Evolutionary conservation across 352 stramenopile species (phyloP).

Genomic region (Globisporangium splendens): DNA sequence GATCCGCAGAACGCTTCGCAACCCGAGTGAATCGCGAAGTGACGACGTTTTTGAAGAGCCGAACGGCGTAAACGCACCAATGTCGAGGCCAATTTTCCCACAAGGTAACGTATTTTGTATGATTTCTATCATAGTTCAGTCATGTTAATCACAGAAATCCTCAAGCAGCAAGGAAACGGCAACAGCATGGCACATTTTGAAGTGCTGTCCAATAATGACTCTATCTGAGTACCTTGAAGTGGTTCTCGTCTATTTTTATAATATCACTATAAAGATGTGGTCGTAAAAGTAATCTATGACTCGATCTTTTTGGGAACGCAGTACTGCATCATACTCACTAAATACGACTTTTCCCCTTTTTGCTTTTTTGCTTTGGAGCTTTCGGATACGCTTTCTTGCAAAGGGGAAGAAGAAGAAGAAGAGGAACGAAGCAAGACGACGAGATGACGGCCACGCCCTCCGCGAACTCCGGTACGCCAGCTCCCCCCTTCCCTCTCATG

Average conservation of each 20-base stretch:
- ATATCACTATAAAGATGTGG: not conserved
- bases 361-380: constrained; percentile 8
- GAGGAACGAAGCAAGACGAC: constrained; percentile 1
- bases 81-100: not conserved
- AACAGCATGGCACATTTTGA: too few relatives aligned
- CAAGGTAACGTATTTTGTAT: too few relatives aligned
- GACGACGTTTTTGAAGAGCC: constrained; percentile 11
- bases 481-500: not conserved
- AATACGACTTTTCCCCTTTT: constrained; percentile 7
- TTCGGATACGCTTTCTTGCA: constrained; percentile 10
- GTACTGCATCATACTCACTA: not conserved
- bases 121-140: not conserved
- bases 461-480: constrained; percentile 11
- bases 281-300: too few relatives aligned
- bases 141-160: not conserved
- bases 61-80: not conserved
- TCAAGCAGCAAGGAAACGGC: too few relatives aligned
- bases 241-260: constrained; percentile 1
- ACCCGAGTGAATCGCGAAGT: constrained; percentile 9
- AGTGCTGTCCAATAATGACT: too few relatives aligned
- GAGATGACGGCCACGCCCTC: constrained; percentile 11
- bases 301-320: not conserved
- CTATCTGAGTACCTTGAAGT: constrained; percentile 4
- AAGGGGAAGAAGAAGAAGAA: constrained; percentile 11
- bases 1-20: constrained; percentile 7